phyloP scores from a whole-genome alignment of 2,329 filamentous ascomycete species.

The Aureobasidium namibiae region DNA sequence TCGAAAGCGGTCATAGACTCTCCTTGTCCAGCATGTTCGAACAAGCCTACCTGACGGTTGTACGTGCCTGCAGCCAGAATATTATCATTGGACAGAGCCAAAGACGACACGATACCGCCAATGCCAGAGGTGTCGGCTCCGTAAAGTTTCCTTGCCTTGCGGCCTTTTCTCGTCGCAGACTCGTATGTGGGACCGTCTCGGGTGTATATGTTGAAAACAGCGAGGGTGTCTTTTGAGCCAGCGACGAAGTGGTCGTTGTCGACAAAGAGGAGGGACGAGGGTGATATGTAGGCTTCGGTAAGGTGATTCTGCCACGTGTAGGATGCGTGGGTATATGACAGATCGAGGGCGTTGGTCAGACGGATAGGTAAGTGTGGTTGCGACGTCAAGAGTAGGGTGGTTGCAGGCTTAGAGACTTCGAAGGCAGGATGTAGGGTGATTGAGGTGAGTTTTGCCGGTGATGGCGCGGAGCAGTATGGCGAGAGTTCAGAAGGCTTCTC shows the following conservation, averaged over 20 bases:
- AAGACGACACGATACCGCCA: conserved; percentile 47
- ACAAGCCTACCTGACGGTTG: conserved; percentile 48
- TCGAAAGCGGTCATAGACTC: conserved; percentile 44
- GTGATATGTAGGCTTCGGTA: conserved; percentile 49
- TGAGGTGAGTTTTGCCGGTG: conserved; percentile 36
- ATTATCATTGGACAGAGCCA: conserved; percentile 38
- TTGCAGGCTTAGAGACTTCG: conserved; percentile 41
- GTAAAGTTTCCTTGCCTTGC: conserved; percentile 30
- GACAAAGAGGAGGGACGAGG: conserved; percentile 47
- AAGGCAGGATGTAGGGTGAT: conserved; percentile 48
- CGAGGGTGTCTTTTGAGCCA: conserved; percentile 46
- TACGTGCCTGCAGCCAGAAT: conserved; percentile 52
- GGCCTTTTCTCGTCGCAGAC: conserved; percentile 37
- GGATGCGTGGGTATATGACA: conserved; percentile 35
- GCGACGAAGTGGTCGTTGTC: conserved; percentile 47
- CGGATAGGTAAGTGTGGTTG: conserved; percentile 48
- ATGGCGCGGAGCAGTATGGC: background rate
- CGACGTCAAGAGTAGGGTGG: conserved; percentile 44
- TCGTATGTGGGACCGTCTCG: conserved; percentile 39
- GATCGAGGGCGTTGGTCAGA: conserved; percentile 46
- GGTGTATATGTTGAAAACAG: conserved; percentile 47
- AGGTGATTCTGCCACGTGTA: conserved; percentile 48
- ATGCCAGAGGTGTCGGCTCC: conserved; percentile 41
- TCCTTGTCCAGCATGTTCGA: conserved; percentile 42
- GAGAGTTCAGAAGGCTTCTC: background rate